Conservation (phyloP, 495 filamentous ascomycete genomes). For the Penicillium tannophilum region DNA sequence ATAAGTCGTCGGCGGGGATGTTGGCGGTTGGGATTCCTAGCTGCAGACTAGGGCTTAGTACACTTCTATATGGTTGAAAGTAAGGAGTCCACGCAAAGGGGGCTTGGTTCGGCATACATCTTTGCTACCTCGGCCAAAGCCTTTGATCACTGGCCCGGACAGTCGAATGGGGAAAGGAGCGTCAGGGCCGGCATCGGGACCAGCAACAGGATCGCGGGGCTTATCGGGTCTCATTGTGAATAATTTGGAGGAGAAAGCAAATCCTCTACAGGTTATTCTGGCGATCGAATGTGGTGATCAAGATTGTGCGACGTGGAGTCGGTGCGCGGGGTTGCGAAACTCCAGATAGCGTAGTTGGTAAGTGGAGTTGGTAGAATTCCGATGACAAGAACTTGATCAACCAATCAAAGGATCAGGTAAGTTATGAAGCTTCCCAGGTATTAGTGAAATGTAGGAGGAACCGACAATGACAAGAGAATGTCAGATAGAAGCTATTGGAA, state of each 20-base stretch:
- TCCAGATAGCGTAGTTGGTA: neutral
- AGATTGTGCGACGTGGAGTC: neutral
- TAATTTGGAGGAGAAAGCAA: neutral
- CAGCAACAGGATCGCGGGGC: constrained; percentile 65
- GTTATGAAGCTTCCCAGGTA: neutral
- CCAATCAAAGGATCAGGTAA: neutral
- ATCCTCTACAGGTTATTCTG: neutral
- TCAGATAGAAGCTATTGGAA: neutral
- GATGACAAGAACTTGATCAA: neutral
- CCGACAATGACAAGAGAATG: constrained; percentile 5
- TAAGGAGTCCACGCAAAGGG: neutral
- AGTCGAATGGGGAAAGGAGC: constrained; percentile 80
- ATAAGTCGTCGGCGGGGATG: constrained; percentile 77
- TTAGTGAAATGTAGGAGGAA: neutral
- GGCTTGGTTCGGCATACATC: constrained; percentile 47
- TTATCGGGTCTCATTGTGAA: constrained; percentile 41
- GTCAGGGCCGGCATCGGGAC: constrained; percentile 68
- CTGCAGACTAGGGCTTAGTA: constrained; percentile 49
- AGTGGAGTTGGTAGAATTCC: neutral
- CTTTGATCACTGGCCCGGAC: constrained; percentile 82
- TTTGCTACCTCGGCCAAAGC: constrained; percentile 91
- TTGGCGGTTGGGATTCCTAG: constrained; percentile 97
- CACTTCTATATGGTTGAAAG: neutral
- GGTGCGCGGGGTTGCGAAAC: neutral
- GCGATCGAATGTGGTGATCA: neutral